Base-by-base conservation (phyloP, 2,329 filamentous ascomycete species). In the Coniella lustricola region DNA sequence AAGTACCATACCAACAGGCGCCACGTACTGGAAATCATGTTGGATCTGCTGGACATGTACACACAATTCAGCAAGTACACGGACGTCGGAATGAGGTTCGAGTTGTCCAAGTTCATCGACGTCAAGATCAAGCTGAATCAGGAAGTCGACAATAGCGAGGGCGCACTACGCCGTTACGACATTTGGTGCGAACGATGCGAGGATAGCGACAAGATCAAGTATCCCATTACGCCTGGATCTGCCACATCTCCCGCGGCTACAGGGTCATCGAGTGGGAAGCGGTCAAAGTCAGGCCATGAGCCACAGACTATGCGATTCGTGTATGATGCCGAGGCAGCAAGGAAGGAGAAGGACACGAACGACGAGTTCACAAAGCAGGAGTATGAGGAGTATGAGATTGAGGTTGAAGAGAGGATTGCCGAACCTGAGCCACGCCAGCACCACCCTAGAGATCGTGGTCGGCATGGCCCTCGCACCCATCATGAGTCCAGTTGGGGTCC, bases 31-130 rank as follows among this genome's bases (percentile, higher is more conserved):
- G 91, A 97, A 73, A 91, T 88, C 0, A 79, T 95, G 59, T 80
- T 96, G 34, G 93, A 97, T 61, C 75, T 96, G 0, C 76, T 97
- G 21, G 91, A 98, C 60, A 77, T 97, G 3, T 97, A 96, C 65
- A 93, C 89, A 0, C 87, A 95, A 60, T 85, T 94, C 62, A 80
- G 81, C 47, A 78, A 80, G 56, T 74, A 76, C 44, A 95, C 90
- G 31, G 81, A 84, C 44, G 73, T 95, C 17, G 90, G 90, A 7
- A 73, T 77, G 14, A 71, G 78, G 41, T 85, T 88, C 65, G 79
- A 84, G 40, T 74, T 91, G 37, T 84, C 91, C 56, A 77, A 77
- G 46, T 91, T 95, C 63, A 87, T 97, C 61, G 81, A 85, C 55
- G 82, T 94, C 57, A 88, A 93, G 62, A 95, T 97, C 54, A 76